Base-by-base conservation (phyloP, 257 asterid genomes). In the Fraxinus pennsylvanica region DNA sequence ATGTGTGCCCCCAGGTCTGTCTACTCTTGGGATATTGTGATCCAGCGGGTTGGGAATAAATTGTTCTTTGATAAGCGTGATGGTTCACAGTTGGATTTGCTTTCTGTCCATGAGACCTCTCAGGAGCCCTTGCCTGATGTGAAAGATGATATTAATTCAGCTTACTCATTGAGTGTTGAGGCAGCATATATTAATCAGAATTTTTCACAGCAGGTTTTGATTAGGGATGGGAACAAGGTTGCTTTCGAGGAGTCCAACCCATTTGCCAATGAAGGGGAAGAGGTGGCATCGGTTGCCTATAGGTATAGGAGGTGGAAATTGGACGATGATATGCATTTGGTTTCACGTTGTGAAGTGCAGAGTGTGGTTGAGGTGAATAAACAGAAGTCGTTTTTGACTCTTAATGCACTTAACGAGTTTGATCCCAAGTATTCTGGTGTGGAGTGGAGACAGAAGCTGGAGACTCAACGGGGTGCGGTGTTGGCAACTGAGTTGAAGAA, bases 251-350 rank as follows among this genome's bases (percentile, higher is more conserved):
- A 96, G 91, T 85, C 94, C 0, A 96, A 96, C 81, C 99, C 99
- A 0, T 93, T 96, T 82, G 98, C 97, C 0, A 87, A 76, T 71
- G 99, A 96, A 69, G 98, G 99, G 0, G 99, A 96, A 82, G 99
- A 96, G 67, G 99, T 89, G 52, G 99, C 99, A 4, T 88, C 97
- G 0, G 98, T 88, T 74, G 99, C 90, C 0, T 96, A 96, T 75
- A 90, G 97, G 85, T 96, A 96, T n/a, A 89, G 99, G 80, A 89
- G 98, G 86, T 96, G 99, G 99, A 96, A 96, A 74, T 80, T 96
- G 88, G 97, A 89, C 71, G 85, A 91, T 73, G 98, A 92, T 15
- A 89, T 89, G 89, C 90, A 76, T 84, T 68, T 93, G 72, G 97
- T 96, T 1, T 91, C 99, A 0, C 77, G 98, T 69, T 96, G 99